Base-by-base conservation (phyloP, 2,329 filamentous ascomycete genomes). In the Fonsecaea pedrosoi region DNA sequence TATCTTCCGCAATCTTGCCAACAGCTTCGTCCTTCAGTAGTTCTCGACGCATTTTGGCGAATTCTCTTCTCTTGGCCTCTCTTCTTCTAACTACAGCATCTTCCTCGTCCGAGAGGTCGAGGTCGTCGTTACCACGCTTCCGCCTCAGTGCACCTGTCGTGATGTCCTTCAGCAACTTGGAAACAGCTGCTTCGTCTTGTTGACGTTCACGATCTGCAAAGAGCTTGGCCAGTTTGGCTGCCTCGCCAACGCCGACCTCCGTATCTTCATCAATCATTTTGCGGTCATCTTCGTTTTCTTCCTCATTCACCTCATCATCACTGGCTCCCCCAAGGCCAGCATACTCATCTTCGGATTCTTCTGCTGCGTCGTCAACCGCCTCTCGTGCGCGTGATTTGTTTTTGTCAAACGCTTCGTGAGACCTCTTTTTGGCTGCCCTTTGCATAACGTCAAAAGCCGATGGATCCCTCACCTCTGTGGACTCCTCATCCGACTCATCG, bases 321-420 rank as follows among this genome's bases (percentile, higher is more conserved):
- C 94, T 94, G 10, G 84, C 90, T 69, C 95, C 95, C 72, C 95
- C 95, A 9, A 99, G 84, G 4, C 95, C 95, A 45, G 94, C 94
- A 77, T 98, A 99, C 78, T 99, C 95, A 76, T 99, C 95, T 76
- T 99, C 96, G 0, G 95, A 99, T 79, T 99, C 95, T 74, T 97
- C 92, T 68, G 95, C 50, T 76, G 96, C 93, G 72, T 97, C 95
- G 71, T 98, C 87, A 42, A 99, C 85, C 85, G 97, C 91, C 30
- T 90, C 89, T 74, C 89, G 93, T 0, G 94, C 94, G 75, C 91
- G 89, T 80, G 92, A 96, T 77, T 90, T 94, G 78, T 92, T 94
- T 78, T 90, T 92, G 79, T 97, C 86, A 73, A 93, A 96, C 15
- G 85, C 82, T 5, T 81, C 80, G 60, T 84, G 82, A 74, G 84